Base-by-base conservation (phyloP, 2,329 filamentous ascomycete genomes). In the Pseudogymnoascus destructans region DNA sequence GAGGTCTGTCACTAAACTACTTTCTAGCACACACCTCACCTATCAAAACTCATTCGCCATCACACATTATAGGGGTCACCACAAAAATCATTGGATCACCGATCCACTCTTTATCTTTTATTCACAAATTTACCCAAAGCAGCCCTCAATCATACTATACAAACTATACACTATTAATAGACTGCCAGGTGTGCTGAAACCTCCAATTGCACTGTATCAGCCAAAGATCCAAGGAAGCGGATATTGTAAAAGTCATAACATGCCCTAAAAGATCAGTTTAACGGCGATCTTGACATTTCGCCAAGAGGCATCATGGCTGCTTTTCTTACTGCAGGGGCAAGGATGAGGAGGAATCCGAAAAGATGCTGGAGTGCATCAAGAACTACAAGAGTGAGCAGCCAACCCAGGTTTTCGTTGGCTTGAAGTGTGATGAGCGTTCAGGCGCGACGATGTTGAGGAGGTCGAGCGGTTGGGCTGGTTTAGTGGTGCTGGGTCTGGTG, bases 21-120 rank as follows among this genome's bases (percentile, higher is more conserved):
- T 52, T 52, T 52, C 15, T 30, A 52, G 32, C 46, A 52, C 46
- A 52, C 46, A 52, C 46, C 46, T 30, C 46, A 52, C 46, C 46
- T 52, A 52, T 52, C 25, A 52, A 30, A 52, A 30, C 15, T 52
- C 46, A 52, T 4, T n/a, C 3, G 10, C 46, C 46, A 30, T 52
- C 46, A 32, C 42, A 49, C 19, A 46, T 30, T 52, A 52, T 52
- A 52, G 25, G 46, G 46, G 46, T 52, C 46, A 52, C 46, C 25
- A 52, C 46, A 52, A 52, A 17, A 52, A 52, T 52, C 25, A 52
- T 30, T 52, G 46, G 32, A 17, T 52, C 46, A 52, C 46, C 1
- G 25, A 52, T 52, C 46, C 46, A 32, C 46, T 52, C 32, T 52
- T 52, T 13, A 30, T 11, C 25, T 52, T 52, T n/a, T 25, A 30